These are phyloP conservation scores for Lactarius pseudohatsudake DNA, from an alignment of 768 basidiomycete genomes.

Conservation along the genomic window DNA sequence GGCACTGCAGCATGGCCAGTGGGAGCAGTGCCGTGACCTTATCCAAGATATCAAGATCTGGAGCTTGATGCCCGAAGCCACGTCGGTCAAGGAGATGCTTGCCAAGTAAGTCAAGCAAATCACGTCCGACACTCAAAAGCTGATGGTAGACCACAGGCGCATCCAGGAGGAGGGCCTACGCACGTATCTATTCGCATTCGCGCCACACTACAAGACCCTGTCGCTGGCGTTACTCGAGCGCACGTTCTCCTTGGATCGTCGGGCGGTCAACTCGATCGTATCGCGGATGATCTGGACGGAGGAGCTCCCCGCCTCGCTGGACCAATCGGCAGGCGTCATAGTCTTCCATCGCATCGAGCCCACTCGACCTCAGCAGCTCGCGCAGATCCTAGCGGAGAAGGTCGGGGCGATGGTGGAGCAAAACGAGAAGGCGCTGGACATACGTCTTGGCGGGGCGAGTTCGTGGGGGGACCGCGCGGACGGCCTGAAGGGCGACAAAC, in stretches of 20 bases:
- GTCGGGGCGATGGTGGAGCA: constrained; percentile 83
- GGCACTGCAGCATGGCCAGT: constrained; percentile 93
- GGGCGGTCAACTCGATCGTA: constrained; percentile 85
- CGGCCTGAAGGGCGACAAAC: constrained; percentile 72
- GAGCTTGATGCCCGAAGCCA: constrained; percentile 90
- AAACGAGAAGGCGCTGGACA: constrained; percentile 86
- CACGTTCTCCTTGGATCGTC: constrained; percentile 81
- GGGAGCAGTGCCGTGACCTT: constrained; percentile 93
- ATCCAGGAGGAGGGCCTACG: constrained; percentile 97
- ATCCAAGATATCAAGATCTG: constrained; percentile 97
- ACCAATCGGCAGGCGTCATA: constrained; percentile 86
- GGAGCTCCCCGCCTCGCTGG: constrained; percentile 89
- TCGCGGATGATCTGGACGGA: constrained; percentile 99
- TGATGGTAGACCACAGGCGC: constrained; percentile 53
- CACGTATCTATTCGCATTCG: constrained; percentile 98
- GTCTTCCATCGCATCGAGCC: constrained; percentile 93
- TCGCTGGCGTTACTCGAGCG: constrained; percentile 84
- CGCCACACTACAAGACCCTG: constrained; percentile 87
- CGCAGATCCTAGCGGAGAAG: constrained; percentile 86
- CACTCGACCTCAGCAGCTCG: constrained; percentile 85
- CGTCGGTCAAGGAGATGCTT: constrained; percentile 90
- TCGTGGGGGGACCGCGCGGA: constrained; percentile 70
- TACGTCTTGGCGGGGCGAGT: constrained; percentile 69
- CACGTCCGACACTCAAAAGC: background rate
- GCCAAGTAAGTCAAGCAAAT: constrained; percentile 60